Evolutionary conservation across 2,329 filamentous ascomycete genomes (phyloP).

Genomic region (Dactylellina sp.): DNA sequence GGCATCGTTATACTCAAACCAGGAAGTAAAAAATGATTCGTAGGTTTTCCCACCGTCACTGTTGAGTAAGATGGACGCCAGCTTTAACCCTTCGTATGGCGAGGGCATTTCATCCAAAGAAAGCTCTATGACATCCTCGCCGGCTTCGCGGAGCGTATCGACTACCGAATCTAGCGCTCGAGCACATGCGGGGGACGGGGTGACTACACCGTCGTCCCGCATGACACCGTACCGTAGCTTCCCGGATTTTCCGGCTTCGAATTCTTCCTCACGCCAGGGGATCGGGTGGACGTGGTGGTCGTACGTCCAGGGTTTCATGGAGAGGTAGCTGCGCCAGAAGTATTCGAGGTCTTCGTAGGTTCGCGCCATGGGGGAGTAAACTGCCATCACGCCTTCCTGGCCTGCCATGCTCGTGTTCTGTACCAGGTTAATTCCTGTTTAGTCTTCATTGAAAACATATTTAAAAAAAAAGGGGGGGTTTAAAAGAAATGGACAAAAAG

Average conservation of each 20-base stretch:
- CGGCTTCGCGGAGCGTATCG: conserved; percentile 74
- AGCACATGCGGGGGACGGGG: conserved; percentile 84
- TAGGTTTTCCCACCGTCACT: conserved; percentile 86
- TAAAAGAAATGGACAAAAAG: neutral
- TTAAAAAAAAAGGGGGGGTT: neutral
- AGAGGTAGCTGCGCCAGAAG: conserved; percentile 81
- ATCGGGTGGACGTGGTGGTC: conserved; percentile 87
- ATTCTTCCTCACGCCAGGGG: conserved; percentile 76
- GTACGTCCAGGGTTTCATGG: conserved; percentile 88
- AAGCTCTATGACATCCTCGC: conserved; percentile 77
- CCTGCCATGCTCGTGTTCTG: conserved; percentile 83
- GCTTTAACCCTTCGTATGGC: conserved; percentile 78
- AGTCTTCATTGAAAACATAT: too few species aligned
- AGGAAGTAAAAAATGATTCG: conserved; percentile 78
- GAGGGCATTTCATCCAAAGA: conserved; percentile 70
- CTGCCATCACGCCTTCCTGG: conserved; percentile 87
- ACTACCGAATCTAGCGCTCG: conserved; percentile 80
- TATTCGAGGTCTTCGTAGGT: conserved; percentile 85
- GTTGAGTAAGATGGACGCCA: conserved; percentile 84
- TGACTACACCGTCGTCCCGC: conserved; percentile 82
- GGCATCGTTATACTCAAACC: conserved; percentile 79
- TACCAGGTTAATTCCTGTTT: too few species aligned
- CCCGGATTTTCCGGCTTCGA: conserved; percentile 70
- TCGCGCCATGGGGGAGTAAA: conserved; percentile 92
- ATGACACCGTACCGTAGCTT: conserved; percentile 72